phyloP scores from a whole-genome alignment of 331 rosid genomes.

The Rosa hybrid region DNA sequence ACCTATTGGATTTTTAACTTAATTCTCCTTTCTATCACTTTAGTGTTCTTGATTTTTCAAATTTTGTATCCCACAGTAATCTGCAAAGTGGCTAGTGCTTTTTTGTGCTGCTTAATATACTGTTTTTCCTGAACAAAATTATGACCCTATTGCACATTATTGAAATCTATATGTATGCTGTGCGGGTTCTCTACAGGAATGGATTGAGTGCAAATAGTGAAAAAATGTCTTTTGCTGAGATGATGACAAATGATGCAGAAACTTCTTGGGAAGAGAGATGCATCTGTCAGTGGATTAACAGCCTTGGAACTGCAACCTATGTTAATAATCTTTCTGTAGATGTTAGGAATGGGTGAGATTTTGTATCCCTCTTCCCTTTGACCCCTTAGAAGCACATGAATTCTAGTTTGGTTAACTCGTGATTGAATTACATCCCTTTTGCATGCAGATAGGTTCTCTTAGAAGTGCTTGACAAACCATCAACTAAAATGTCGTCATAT shows the following conservation, averaged over 20 bases:
- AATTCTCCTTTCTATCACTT: too few relatives aligned
- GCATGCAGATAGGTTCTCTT: slow-evolving; percentile 88
- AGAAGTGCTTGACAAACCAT: slow-evolving; percentile 87
- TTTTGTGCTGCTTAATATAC: neutral
- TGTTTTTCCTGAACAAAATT: neutral
- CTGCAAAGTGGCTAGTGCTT: neutral
- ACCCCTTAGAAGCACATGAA: neutral
- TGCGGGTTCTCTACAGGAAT: slow-evolving; percentile 59
- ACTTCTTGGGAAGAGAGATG: slow-evolving; percentile 99
- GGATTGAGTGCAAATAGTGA: slow-evolving; percentile 72
- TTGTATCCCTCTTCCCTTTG: slow-evolving; percentile 19
- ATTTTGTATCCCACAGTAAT: neutral
- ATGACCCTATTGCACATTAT: neutral
- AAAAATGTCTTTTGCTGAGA: slow-evolving; percentile 89
- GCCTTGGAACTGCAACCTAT: slow-evolving; percentile 83
- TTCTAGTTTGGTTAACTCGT: slow-evolving; percentile 17
- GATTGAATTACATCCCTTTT: slow-evolving; percentile 29
- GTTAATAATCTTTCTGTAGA: slow-evolving; percentile 96
- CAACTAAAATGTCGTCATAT: too few relatives aligned
- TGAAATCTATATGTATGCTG: neutral
- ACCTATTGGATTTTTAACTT: neutral
- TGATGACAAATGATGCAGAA: slow-evolving; percentile 97
- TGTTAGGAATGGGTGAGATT: slow-evolving; percentile 85
- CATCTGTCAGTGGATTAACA: slow-evolving; percentile 95
- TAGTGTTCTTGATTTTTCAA: neutral